A percentile compares a stretch with the other conserved stretches of the same genome.
Conservation (phyloP, 1,284 basidiomycete genomes). For the Rhodofomes roseus region DNA sequence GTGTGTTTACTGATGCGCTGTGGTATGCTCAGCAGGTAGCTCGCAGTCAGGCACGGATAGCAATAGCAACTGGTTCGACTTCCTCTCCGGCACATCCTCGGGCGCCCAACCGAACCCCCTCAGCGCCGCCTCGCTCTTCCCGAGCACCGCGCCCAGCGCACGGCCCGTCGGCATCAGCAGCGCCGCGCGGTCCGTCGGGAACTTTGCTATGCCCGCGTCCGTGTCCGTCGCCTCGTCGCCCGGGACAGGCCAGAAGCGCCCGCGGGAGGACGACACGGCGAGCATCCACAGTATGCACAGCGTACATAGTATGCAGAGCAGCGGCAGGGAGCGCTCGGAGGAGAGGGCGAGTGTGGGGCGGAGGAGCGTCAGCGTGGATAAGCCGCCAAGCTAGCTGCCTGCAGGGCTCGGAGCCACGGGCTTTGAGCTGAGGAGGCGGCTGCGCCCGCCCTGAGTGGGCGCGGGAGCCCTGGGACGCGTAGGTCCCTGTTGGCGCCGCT, state of each 20-base stretch:
- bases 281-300: constrained; percentile 9
- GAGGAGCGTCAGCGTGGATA: constrained; percentile 1
- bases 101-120: background rate
- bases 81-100: constrained; percentile 14
- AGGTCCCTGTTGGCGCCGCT: background rate
- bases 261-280: constrained; percentile 17
- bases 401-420: background rate
- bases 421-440: background rate
- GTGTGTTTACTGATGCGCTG: no score
- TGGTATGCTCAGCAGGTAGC: no score
- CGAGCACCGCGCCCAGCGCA: constrained; percentile 12
- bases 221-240: constrained; percentile 12
- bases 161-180: constrained; percentile 20
- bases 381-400: background rate
- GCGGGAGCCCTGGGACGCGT: background rate
- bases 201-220: background rate
- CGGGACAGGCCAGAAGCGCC: constrained; percentile 18
- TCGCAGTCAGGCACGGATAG: background rate
- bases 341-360: background rate
- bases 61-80: constrained; percentile 25
- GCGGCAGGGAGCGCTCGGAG: background rate
- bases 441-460: background rate
- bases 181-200: constrained; percentile 6
- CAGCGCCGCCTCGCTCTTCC: constrained; percentile 8
- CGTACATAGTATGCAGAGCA: constrained; percentile 8